These are phyloP conservation scores for Lavandula angustifolia DNA, from an alignment of 257 asterid genomes.

Conservation along the genomic window DNA sequence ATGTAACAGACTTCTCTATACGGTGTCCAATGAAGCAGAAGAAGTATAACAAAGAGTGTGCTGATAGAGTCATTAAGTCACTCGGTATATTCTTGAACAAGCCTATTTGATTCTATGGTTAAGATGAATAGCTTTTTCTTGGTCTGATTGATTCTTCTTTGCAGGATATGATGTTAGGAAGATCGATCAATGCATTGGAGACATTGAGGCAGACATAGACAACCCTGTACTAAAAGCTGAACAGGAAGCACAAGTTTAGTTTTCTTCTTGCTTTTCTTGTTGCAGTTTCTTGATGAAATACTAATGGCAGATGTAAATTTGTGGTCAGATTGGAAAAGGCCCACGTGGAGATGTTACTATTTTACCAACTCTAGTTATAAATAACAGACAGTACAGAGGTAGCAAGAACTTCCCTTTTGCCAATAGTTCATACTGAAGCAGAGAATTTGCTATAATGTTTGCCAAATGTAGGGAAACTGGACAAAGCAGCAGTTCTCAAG, in stretches of 20 bases:
- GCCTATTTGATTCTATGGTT: too few relatives aligned
- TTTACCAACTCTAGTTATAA: slow-evolving; percentile 59
- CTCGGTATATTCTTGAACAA: slow-evolving; percentile 54
- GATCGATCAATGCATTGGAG: slow-evolving; percentile 83
- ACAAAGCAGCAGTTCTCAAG: slow-evolving; percentile 53
- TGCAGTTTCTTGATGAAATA: background rate
- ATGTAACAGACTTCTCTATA: slow-evolving; percentile 67
- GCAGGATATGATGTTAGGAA: slow-evolving; percentile 68
- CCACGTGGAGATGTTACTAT: slow-evolving; percentile 68
- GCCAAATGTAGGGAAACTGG: slow-evolving; percentile 43
- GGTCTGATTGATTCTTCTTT: slow-evolving; percentile 1
- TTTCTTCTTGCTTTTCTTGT: background rate
- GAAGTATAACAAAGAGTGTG: slow-evolving; percentile 63
- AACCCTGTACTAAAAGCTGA: slow-evolving; percentile 65
- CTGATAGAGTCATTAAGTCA: slow-evolving; percentile 58
- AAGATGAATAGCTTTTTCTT: background rate
- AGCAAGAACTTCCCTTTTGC: slow-evolving; percentile 8
- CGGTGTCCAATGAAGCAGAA: slow-evolving; percentile 70
- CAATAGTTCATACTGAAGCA: background rate
- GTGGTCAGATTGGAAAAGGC: slow-evolving; percentile 59
- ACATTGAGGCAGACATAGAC: slow-evolving; percentile 70
- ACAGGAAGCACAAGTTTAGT: slow-evolving; percentile 57
- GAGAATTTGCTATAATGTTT: background rate
- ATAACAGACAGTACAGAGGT: slow-evolving; percentile 68
- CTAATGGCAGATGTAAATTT: slow-evolving; percentile 21